phyloP scores from a whole-genome alignment of 352 stramenopile genomes.

The Phytophthora tentaculata region DNA sequence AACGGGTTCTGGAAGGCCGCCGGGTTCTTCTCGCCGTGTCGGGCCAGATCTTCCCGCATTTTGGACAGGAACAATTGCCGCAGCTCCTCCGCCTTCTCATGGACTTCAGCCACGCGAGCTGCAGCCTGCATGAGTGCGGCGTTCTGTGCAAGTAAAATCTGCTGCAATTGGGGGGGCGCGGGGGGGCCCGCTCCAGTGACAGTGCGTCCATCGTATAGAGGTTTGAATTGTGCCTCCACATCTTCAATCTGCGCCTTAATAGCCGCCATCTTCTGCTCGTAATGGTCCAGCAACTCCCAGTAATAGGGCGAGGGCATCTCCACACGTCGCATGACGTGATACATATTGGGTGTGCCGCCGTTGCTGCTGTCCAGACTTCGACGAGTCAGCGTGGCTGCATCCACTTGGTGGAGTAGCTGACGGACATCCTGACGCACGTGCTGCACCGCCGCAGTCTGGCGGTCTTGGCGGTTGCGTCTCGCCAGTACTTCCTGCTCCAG shows the following conservation, averaged over 20 bases:
- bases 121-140: slow-evolving; percentile 77
- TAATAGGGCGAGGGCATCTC: slow-evolving; percentile 86
- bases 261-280: slow-evolving; percentile 71
- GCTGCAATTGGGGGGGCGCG: slow-evolving; percentile 57
- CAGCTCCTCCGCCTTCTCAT: slow-evolving; percentile 79
- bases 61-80: slow-evolving; percentile 70
- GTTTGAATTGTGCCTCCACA: slow-evolving; percentile 69
- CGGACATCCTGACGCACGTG: slow-evolving; percentile 76
- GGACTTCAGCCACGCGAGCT: slow-evolving; percentile 74
- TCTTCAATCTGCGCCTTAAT: slow-evolving; percentile 83
- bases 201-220: slow-evolving; percentile 47
- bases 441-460: slow-evolving; percentile 65
- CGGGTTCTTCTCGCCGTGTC: slow-evolving; percentile 67
- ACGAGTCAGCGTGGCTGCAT: slow-evolving; percentile 66
- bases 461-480: slow-evolving; percentile 63
- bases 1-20: slow-evolving; percentile 78
- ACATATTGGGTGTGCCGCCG: slow-evolving; percentile 43
- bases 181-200: slow-evolving; percentile 9
- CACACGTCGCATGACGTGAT: slow-evolving; percentile 73
- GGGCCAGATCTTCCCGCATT: slow-evolving; percentile 64
- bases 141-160: slow-evolving; percentile 83
- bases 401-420: slow-evolving; percentile 77
- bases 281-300: slow-evolving; percentile 77
- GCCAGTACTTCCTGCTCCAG: slow-evolving; percentile 73
- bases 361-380: slow-evolving; percentile 68